Evolutionary conservation across 768 basidiomycete genomes (phyloP).

Genomic region (Termitomyces sp.): DNA sequence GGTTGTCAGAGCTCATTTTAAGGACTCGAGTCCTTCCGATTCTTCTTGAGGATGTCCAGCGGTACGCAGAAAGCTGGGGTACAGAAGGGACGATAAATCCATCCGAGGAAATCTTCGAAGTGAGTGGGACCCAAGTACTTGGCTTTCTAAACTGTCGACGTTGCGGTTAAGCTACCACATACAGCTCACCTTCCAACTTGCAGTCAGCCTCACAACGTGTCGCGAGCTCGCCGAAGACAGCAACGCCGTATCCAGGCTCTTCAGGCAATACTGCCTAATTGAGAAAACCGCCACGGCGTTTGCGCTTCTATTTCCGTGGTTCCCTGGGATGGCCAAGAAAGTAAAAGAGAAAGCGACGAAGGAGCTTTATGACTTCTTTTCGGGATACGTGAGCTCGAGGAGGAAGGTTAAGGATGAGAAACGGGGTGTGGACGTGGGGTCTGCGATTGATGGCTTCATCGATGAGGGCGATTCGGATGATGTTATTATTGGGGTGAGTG

Average conservation of each 20-base stretch:
- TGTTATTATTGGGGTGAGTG: constrained; percentile 21
- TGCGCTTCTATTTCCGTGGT: constrained; percentile 20
- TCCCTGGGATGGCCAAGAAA: constrained; percentile 15
- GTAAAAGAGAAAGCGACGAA: constrained; percentile 12
- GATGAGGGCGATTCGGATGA: constrained; percentile 14
- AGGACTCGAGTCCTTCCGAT: constrained; percentile 23
- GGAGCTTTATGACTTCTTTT: constrained; percentile 10
- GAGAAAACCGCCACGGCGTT: constrained; percentile 8
- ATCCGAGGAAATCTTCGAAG: constrained; percentile 21
- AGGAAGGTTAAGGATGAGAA: background rate
- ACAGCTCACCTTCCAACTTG: constrained; percentile 27
- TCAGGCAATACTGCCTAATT: constrained; percentile 6
- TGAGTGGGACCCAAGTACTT: constrained; percentile 1
- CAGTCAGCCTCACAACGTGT: constrained; percentile 26
- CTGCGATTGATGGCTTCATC: constrained; percentile 19
- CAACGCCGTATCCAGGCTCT: constrained; percentile 15
- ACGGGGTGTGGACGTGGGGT: background rate
- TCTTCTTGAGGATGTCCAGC: constrained; percentile 21
- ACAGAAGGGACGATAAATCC: constrained; percentile 19
- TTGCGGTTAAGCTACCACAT: background rate
- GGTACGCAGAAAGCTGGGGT: constrained; percentile 20
- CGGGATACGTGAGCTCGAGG: constrained; percentile 14
- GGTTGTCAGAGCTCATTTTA: too few relatives aligned
- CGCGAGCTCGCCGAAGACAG: constrained; percentile 21
- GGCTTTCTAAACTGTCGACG: too few relatives aligned